These are phyloP conservation scores for Linderina pennispora DNA, from an alignment of 192 early-diverging fungal genomes.

Conservation along the genomic window DNA sequence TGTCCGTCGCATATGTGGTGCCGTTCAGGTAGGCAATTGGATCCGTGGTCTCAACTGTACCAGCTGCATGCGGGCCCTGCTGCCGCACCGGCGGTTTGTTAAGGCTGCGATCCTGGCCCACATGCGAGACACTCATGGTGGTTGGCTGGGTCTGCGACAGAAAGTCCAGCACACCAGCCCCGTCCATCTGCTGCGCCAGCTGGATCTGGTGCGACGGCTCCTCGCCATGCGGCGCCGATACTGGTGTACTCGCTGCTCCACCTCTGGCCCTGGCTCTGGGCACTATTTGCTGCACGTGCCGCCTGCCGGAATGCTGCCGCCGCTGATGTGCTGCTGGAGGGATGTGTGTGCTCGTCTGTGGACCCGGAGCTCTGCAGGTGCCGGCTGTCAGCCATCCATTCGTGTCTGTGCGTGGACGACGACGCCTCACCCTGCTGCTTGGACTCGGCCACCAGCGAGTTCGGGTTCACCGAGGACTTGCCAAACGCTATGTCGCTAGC, in stretches of 20 bases:
- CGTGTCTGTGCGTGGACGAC: constrained; percentile 5
- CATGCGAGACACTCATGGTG: constrained; percentile 14
- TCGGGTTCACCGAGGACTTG: constrained; percentile 2
- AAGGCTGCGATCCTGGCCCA: background rate
- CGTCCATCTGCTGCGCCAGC: constrained; percentile 51
- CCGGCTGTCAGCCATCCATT: constrained; percentile 12
- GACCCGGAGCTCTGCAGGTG: too few relatives aligned
- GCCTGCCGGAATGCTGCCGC: constrained; percentile 61
- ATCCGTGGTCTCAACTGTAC: constrained; percentile 1
- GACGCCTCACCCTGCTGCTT: constrained; percentile 4
- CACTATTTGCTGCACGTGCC: background rate
- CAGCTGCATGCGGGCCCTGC: constrained; percentile 1
- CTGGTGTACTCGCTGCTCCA: background rate
- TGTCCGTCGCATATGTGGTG: constrained; percentile 31
- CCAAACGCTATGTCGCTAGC: constrained; percentile 15
- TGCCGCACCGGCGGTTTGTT: background rate
- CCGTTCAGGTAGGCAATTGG: constrained; percentile 35
- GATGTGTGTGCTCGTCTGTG: constrained; percentile 44
- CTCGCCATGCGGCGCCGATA: too few relatives aligned
- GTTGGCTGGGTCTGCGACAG: constrained; percentile 30
- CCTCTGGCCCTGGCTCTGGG: background rate
- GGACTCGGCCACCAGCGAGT: constrained; percentile 19
- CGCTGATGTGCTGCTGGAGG: constrained; percentile 61
- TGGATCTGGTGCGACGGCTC: constrained; percentile 94
- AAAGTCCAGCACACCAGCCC: constrained; percentile 23